Conservation (phyloP, 257 asterid genomes). For the Linderniella brevidens region DNA sequence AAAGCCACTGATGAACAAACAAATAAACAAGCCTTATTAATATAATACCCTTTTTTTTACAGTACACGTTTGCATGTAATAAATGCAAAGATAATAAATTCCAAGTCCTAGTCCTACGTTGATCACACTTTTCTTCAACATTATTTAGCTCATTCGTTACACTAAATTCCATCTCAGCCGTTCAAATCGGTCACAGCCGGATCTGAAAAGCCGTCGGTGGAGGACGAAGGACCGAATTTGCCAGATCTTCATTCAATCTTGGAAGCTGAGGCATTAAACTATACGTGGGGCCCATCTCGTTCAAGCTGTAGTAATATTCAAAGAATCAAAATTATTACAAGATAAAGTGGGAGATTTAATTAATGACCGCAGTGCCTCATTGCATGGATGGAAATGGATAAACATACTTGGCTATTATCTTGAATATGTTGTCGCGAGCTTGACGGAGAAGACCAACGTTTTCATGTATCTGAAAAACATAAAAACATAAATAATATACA, state of each 20-base stretch:
- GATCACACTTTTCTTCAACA: too few relatives aligned
- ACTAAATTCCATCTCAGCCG: too few relatives aligned
- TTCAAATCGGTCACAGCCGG: too few relatives aligned
- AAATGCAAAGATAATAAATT: too few relatives aligned
- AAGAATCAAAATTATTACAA: neutral
- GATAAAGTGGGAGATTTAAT: too few relatives aligned
- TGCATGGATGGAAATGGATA: neutral
- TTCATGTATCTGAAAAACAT: conserved; percentile 57
- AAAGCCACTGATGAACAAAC: too few relatives aligned
- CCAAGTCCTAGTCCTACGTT: too few relatives aligned
- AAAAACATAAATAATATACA: conserved; percentile 11
- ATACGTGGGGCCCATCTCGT: conserved; percentile 31
- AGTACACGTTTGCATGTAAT: too few relatives aligned
- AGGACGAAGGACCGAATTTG: conserved; percentile 45
- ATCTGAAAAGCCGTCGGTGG: conserved; percentile 8
- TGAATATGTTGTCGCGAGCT: conserved; percentile 67
- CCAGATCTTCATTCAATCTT: conserved; percentile 47
- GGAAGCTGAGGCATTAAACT: conserved; percentile 64
- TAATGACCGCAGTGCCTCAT: too few relatives aligned
- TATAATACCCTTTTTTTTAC: too few relatives aligned
- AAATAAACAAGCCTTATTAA: too few relatives aligned
- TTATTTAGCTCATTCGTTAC: too few relatives aligned
- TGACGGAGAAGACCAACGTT: conserved; percentile 54
- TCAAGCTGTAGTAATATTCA: conserved; percentile 23
- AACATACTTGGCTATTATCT: conserved; percentile 38